Evolutionary conservation across 169 alveolate genomes (phyloP), one percentile per base, ranked within the genome.

Genomic region (Miamiensis avidus): DNA sequence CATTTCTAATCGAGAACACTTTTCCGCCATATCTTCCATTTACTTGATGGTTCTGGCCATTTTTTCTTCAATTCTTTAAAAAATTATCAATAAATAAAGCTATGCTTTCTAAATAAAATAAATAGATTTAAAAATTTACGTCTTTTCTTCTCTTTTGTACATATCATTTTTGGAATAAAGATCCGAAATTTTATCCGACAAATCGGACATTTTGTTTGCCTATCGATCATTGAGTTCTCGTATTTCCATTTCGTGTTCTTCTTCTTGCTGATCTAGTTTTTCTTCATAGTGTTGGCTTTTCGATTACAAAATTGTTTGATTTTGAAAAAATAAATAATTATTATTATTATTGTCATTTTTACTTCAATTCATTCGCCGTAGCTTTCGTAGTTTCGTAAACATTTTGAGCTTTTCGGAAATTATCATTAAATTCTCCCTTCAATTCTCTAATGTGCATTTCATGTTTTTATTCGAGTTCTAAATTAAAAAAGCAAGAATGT

Each of bases 181-280:
- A 29, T 82, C 69, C 25, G 88, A 82, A 32, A 84, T 85, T 65
- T 90, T 90, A 29, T 75, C 81, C 34, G 75, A 76, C 26, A 88
- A 86, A n/a, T 89, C 78, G 30, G 91, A 90, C 69, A 92, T 84
- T 74, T 76, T 65, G 30, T 79, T 82, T 20, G 88, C 84, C 27
- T 65, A 85, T n/a, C 86, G 85, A 30, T 76, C 85, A 64, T 85
- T 88, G 0, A 93, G 74, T 34, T 93, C 95, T 26, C 78, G 81
- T 25, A 95, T 92, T 75, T 95, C 95, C 73, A 88, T 75, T 82
- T 95, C 97, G 81, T 95, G 96, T 81, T 93, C 96, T 28, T 91
- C 95, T 86, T 95, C 97, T 82, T 91, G 86, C 76, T 92, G 83
- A 31, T 94, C 92, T 34, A 95, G 92, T 65, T 92, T 91, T 84